Percentiles rank a stretch among this genome's conserved stretches.
These are phyloP conservation scores for Colletotrichum sp. DNA, from an alignment of 2,329 filamentous ascomycete genomes.

Conservation along the genomic window DNA sequence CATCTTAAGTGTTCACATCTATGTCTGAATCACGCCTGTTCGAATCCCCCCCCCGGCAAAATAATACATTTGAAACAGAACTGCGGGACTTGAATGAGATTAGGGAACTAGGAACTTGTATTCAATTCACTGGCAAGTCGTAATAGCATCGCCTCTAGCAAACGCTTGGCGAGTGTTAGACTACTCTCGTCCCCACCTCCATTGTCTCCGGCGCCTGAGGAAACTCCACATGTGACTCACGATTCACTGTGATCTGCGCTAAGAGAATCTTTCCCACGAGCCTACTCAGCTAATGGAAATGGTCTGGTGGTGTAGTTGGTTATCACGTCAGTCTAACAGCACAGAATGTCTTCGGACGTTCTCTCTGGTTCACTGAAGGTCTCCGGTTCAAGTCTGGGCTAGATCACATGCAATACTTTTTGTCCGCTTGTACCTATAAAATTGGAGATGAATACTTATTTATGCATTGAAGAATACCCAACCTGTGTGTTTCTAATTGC, in stretches of 20 bases:
- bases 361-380: conserved; percentile 10
- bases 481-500: not conserved
- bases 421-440: not conserved
- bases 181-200: not conserved
- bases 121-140: not conserved
- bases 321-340: conserved; percentile 53
- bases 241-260: not conserved
- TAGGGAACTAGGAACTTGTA: accelerated
- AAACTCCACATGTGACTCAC: not conserved
- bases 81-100: not conserved
- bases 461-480: not conserved
- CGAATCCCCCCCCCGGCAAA: too few species aligned
- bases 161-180: not conserved
- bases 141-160: accelerated
- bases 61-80: not conserved
- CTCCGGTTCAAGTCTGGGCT: conserved; percentile 17
- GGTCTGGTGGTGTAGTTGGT: conserved; percentile 42
- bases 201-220: not conserved
- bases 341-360: not conserved
- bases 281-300: not conserved
- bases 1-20: not conserved
- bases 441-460: not conserved
- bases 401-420: not conserved
- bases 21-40: not conserved
- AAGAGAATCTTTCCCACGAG: accelerated